Conservation (phyloP, 1,139 yeast genomes). For the Geotrichum carabidarum region DNA sequence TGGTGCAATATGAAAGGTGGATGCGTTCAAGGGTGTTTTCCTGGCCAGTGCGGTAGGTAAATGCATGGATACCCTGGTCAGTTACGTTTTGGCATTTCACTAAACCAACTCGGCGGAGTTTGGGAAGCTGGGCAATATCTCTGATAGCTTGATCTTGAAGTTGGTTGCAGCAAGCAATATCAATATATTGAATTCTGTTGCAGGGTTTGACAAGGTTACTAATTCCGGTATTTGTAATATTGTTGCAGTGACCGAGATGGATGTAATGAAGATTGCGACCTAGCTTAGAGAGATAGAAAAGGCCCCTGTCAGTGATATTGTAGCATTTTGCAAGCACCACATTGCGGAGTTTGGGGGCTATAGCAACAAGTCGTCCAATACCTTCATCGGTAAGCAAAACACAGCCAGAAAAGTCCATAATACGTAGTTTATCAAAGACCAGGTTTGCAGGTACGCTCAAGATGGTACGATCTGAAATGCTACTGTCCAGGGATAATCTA, state of each 20-base stretch:
- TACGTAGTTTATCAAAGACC: conserved; percentile 54
- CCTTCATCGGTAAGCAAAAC: conserved; percentile 74
- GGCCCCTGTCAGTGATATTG: conserved; percentile 77
- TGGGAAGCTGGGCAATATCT: conserved; percentile 72
- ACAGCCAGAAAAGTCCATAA: conserved; percentile 83
- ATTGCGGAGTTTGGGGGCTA: conserved; percentile 83
- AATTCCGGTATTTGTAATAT: conserved; percentile 87
- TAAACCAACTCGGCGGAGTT: conserved; percentile 82
- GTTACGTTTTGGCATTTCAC: conserved; percentile 88
- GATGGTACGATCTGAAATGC: conserved; percentile 60
- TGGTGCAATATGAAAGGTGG: conserved; percentile 86
- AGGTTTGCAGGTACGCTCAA: conserved; percentile 25
- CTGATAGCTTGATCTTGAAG: conserved; percentile 78
- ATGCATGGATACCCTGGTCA: conserved; percentile 75
- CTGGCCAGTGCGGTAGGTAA: conserved; percentile 64
- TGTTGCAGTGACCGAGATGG: conserved; percentile 90
- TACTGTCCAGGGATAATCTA: conserved; percentile 70
- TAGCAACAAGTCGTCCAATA: conserved; percentile 62
- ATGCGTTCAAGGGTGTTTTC: conserved; percentile 80
- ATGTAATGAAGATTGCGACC: conserved; percentile 83
- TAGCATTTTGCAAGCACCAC: conserved; percentile 86
- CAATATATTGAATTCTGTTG: conserved; percentile 84
- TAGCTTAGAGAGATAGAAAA: conserved; percentile 63
- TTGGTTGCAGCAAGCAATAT: conserved; percentile 89
- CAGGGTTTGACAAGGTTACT: conserved; percentile 70